phyloP scores from a whole-genome alignment of 78 protist genomes.

The Speleostelium caveatum region DNA sequence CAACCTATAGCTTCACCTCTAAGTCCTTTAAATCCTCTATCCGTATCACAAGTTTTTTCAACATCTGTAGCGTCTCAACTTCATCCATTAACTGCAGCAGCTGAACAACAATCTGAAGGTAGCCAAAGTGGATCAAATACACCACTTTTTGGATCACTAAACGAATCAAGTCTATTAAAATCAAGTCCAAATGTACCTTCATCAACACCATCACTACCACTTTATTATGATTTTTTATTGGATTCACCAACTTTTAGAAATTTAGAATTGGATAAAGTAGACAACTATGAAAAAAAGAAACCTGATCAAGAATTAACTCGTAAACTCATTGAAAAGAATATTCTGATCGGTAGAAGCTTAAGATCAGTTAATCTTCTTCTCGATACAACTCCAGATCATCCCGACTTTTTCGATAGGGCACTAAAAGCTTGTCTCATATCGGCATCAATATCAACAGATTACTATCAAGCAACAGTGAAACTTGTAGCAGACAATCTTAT shows the following conservation, averaged over 20 bases:
- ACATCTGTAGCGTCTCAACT: slow-evolving; percentile 69
- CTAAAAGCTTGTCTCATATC: slow-evolving; percentile 70
- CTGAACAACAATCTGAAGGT: neutral
- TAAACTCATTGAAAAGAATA: slow-evolving; percentile 33
- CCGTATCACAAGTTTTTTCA: slow-evolving; percentile 21
- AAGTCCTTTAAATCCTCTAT: slow-evolving; percentile 1
- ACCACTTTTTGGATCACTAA: neutral
- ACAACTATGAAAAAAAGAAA: slow-evolving; percentile 42
- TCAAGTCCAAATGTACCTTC: neutral
- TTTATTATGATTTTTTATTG: slow-evolving; percentile 43
- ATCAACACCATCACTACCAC: slow-evolving; percentile 7
- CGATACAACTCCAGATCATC: slow-evolving; percentile 66
- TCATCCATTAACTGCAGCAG: neutral
- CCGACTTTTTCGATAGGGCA: slow-evolving; percentile 62
- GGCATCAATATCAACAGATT: slow-evolving; percentile 44
- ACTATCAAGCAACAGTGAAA: slow-evolving; percentile 49
- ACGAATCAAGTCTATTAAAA: neutral
- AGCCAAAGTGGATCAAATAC: slow-evolving; percentile 1
- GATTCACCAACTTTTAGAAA: slow-evolving; percentile 8
- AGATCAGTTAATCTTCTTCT: slow-evolving; percentile 40
- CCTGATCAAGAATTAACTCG: slow-evolving; percentile 31
- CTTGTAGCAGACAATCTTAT: slow-evolving; percentile 69
- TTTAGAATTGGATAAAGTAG: slow-evolving; percentile 19
- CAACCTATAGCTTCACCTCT: neutral
- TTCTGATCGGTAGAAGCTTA: slow-evolving; percentile 28